Evolutionary conservation across 2,329 filamentous ascomycete species (phyloP), one percentile per base, ranked within the genome.

Genomic region (Trichoderma cornu-damae): DNA sequence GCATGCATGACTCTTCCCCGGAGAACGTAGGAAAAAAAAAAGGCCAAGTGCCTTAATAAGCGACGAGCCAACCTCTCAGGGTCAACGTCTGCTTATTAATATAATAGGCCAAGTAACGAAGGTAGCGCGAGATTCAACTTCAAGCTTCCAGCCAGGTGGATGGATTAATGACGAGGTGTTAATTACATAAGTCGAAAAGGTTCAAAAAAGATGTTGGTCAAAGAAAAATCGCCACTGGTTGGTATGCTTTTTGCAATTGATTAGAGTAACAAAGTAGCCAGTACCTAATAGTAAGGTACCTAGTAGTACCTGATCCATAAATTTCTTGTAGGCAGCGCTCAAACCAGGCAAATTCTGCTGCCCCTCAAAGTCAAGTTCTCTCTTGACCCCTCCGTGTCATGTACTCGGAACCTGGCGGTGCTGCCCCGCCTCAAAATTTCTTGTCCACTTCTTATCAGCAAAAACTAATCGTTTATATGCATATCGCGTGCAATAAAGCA

Each of bases 401-500:
- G 32, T 47, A 20, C 32, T 28, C 14, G 40, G 40, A 38, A 54
- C 50, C 30, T 54, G 14, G 20, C 16, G 18, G 22, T 16, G 3
- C 28, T 55, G 61, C 66, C 68, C 68, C 68, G 65, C 68, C 65
- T 65, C 57, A n/a, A 48, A 60, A 46, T 43, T n/a, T n/a, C 26
- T 62, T 22, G 60, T 48, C 18, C 38, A 42, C 51, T 22, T 60
- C 64, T 65, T n/a, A 61, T 64, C 62, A 63, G n/a, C n/a, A 37
- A 22, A 37, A 47, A 34, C 32, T 26, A 24, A 65, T 62, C 66
- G 62, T 59, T 66, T 70, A 32, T 20, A 6, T 61, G 63, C 61
- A 69, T 67, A 51, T 42, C 52, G 59, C 60, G 67, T 65, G 66
- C 67, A 68, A 42, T 55, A 67, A 69, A 24, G 54, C 46, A 9